These are phyloP conservation scores for Cercospora sp. DNA, from an alignment of 2,329 filamentous ascomycete species.

Conservation along the genomic window DNA sequence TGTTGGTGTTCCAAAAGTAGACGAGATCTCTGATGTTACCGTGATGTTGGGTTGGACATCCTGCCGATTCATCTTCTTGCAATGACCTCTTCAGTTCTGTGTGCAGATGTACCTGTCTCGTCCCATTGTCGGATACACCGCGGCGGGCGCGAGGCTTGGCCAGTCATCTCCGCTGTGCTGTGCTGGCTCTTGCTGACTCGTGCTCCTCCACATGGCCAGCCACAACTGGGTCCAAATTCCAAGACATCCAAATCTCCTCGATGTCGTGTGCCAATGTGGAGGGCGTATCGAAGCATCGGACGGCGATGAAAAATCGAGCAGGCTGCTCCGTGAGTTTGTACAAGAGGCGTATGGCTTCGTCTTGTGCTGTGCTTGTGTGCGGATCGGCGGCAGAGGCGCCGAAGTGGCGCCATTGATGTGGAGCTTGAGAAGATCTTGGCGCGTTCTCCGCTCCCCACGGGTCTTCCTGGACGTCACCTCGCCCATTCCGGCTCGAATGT, in stretches of 20 bases:
- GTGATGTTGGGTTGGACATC: too few relatives aligned
- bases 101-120: too few relatives aligned
- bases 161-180: too few relatives aligned
- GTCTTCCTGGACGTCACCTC: background rate
- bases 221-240: background rate
- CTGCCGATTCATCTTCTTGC: too few relatives aligned
- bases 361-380: background rate
- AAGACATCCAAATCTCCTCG: background rate
- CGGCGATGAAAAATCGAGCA: background rate
- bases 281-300: background rate
- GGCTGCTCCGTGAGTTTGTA: background rate
- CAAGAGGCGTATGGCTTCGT: background rate
- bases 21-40: too few relatives aligned
- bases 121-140: background rate
- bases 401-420: constrained; percentile 5
- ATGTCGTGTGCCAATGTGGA: background rate
- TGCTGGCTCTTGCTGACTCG: too few relatives aligned
- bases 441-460: background rate
- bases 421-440: background rate
- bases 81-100: too few relatives aligned
- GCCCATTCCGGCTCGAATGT: background rate
- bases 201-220: background rate
- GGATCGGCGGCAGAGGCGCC: background rate
- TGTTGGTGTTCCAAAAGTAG: too few relatives aligned
- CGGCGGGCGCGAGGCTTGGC: too few relatives aligned